Conservation (phyloP, 805 yeast genomes). For the Middelhovenomyces tepae region DNA sequence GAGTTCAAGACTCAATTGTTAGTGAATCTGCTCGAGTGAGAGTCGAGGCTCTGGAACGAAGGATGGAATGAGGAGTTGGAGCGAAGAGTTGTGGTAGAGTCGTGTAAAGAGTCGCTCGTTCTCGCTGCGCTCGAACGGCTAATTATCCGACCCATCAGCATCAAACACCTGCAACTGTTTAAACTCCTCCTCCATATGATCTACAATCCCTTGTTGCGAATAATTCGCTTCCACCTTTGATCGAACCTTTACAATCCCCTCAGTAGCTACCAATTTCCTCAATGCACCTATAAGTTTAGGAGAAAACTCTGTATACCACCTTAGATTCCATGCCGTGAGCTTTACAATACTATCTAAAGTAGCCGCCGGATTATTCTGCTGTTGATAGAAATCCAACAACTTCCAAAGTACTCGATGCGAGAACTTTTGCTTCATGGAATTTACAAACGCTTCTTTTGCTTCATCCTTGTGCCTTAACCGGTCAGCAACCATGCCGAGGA, state of each 20-base stretch:
- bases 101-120: too few species aligned
- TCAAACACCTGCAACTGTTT: constrained; percentile 17
- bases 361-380: constrained; percentile 19
- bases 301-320: constrained; percentile 93
- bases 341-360: constrained; percentile 58
- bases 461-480: constrained; percentile 81
- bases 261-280: constrained; percentile 55
- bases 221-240: constrained; percentile 27
- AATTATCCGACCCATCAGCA: constrained; percentile 19
- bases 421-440: constrained; percentile 65
- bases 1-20: too few species aligned
- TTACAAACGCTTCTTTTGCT: constrained; percentile 75
- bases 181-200: constrained; percentile 20
- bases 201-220: constrained; percentile 23
- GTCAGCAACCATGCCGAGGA: constrained; percentile 75
- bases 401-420: constrained; percentile 73
- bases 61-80: too few species aligned
- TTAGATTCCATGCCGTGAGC: constrained; percentile 91
- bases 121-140: too few species aligned
- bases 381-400: constrained; percentile 54
- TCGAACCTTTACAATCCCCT: constrained; percentile 70
- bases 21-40: too few species aligned
- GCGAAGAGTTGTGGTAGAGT: too few species aligned
- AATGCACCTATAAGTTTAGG: constrained; percentile 54
- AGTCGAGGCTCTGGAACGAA: too few species aligned